Conservation (phyloP, 2,329 filamentous ascomycete species). For the Aspergillus carbonarius region DNA sequence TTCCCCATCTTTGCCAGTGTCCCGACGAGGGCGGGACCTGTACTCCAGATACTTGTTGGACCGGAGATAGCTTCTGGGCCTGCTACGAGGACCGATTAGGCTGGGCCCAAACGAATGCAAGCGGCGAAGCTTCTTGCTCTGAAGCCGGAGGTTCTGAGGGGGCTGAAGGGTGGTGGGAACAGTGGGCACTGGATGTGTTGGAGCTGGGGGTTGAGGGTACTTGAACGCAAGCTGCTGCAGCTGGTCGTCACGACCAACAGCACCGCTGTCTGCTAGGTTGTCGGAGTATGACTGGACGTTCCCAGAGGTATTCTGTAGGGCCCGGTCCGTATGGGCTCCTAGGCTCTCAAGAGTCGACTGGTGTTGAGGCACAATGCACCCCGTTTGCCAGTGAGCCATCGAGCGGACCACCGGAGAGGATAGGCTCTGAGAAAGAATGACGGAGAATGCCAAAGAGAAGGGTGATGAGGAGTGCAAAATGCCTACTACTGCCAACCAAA, state of each 20-base stretch:
- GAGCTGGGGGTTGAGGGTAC: conserved; percentile 33
- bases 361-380: conserved; percentile 39
- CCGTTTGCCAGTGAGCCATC: conserved; percentile 44
- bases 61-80: conserved; percentile 38
- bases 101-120: conserved; percentile 35
- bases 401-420: conserved; percentile 31
- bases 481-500: conserved; percentile 40
- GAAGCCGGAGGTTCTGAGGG: conserved; percentile 32
- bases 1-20: conserved; percentile 45
- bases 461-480: conserved; percentile 35
- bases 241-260: conserved; percentile 33
- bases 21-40: conserved; percentile 42
- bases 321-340: conserved; percentile 37
- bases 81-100: conserved; percentile 23
- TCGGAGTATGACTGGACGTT: conserved; percentile 45
- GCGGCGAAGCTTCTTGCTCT: conserved; percentile 36
- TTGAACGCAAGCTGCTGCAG: conserved; percentile 37
- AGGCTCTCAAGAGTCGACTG: conserved; percentile 37
- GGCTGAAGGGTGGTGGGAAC: conserved; percentile 26
- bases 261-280: conserved; percentile 28
- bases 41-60: conserved; percentile 48
- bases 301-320: conserved; percentile 44
- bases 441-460: conserved; percentile 40
- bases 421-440: conserved; percentile 42
- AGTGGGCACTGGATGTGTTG: conserved; percentile 26